phyloP scores from a whole-genome alignment of 768 basidiomycete genomes.

The Leccinum aurantiacum region DNA sequence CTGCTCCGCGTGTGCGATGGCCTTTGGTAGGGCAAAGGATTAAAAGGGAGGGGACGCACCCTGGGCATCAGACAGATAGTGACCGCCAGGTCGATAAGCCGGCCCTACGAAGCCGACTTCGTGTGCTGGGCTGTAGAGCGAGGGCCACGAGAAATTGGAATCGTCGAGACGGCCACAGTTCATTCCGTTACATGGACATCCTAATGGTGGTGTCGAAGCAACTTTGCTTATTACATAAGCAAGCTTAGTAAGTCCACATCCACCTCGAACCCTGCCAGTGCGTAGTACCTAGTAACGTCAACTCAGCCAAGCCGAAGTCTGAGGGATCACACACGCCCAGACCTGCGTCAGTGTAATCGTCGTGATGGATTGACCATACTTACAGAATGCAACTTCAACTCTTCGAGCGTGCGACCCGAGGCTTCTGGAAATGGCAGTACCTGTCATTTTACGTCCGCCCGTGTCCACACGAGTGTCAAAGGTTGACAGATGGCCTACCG shows the following conservation, averaged over 20 bases:
- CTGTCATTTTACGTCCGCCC: too few relatives aligned
- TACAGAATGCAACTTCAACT: too few relatives aligned
- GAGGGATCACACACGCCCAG: too few relatives aligned
- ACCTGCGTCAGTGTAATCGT: neutral
- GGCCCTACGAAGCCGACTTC: neutral
- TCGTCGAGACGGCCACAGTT: neutral
- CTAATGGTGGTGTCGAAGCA: neutral
- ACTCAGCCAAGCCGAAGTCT: neutral
- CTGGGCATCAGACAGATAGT: neutral
- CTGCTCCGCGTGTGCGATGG: conserved; percentile 20
- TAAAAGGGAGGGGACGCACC: neutral
- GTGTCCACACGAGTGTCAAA: neutral
- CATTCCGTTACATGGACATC: neutral
- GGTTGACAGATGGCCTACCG: neutral
- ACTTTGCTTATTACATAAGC: neutral
- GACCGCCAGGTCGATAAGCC: neutral
- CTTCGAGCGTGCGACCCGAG: too few relatives aligned
- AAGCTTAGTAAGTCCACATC: neutral
- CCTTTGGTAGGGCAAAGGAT: neutral
- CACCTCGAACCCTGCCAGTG: too few relatives aligned
- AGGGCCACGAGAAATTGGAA: neutral
- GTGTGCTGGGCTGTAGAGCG: neutral
- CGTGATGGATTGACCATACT: neutral
- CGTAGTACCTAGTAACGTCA: too few relatives aligned
- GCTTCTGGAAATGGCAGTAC: neutral